Conservation (phyloP, 2,329 filamentous ascomycete genomes). For the Rutstroemia sp. region DNA sequence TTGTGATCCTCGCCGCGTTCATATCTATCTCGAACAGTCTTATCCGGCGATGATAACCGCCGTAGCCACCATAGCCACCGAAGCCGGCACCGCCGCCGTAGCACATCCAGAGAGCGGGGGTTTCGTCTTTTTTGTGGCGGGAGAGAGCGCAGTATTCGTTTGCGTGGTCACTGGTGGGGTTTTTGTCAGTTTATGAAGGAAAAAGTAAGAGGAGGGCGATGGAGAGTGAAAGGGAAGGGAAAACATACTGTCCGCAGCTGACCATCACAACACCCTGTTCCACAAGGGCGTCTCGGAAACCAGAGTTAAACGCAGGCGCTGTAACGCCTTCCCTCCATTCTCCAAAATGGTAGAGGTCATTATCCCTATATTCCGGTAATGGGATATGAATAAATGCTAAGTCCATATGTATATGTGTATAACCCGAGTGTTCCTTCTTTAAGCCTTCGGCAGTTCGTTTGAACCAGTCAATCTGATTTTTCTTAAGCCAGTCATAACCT, state of each 20-base stretch:
- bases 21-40: slow-evolving; percentile 91
- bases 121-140: slow-evolving; percentile 24
- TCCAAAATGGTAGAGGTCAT: slow-evolving; percentile 55
- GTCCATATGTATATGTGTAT: slow-evolving; percentile 89
- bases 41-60: slow-evolving; percentile 73
- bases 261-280: slow-evolving; percentile 81
- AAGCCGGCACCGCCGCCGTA: slow-evolving; percentile 90
- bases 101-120: slow-evolving; percentile 92
- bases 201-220: too few species aligned
- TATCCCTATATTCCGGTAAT: slow-evolving; percentile 73
- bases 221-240: too few species aligned
- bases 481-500: slow-evolving; percentile 98
- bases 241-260: slow-evolving; percentile 78
- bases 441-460: slow-evolving; percentile 65
- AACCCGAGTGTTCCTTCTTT: slow-evolving; percentile 72
- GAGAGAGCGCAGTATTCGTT: slow-evolving; percentile 90
- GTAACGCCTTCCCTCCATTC: slow-evolving; percentile 78
- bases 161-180: slow-evolving; percentile 65
- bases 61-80: slow-evolving; percentile 90
- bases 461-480: slow-evolving; percentile 93
- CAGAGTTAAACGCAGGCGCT: slow-evolving; percentile 80
- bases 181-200: slow-evolving; percentile 10
- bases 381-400: slow-evolving; percentile 97
- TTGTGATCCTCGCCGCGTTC: slow-evolving; percentile 79
- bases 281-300: slow-evolving; percentile 85